A percentile compares a stretch with the other conserved stretches of the same genome.
Evolutionary conservation across 2,329 filamentous ascomycete genomes (phyloP).

Genomic region (Paramyrothecium roridum): DNA sequence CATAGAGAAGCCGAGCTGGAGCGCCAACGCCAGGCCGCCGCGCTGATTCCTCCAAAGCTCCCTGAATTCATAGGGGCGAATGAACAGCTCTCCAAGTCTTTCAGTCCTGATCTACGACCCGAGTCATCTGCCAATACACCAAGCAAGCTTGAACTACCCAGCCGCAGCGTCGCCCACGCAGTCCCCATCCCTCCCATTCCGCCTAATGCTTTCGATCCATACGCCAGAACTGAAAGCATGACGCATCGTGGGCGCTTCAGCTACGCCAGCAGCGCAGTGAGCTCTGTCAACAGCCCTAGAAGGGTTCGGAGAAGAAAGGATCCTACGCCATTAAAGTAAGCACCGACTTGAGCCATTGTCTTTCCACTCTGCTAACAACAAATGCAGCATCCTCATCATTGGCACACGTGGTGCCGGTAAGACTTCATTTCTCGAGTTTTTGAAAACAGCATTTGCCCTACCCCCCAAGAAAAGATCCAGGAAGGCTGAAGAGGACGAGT

Average conservation of each 20-base stretch:
- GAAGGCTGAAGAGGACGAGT: slow-evolving; percentile 55
- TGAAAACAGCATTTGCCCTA: slow-evolving; percentile 79
- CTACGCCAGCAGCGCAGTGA: slow-evolving; percentile 89
- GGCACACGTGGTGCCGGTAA: slow-evolving; percentile 88
- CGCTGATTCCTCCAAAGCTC: slow-evolving; percentile 45
- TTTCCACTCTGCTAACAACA: slow-evolving; percentile 8
- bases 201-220: slow-evolving; percentile 67
- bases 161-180: slow-evolving; percentile 37
- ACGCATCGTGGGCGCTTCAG: slow-evolving; percentile 93
- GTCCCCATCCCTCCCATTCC: slow-evolving; percentile 58
- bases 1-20: slow-evolving; percentile 47
- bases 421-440: slow-evolving; percentile 94
- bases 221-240: slow-evolving; percentile 88
- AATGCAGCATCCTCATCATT: slow-evolving; percentile 76
- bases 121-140: slow-evolving; percentile 61
- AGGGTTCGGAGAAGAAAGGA: slow-evolving; percentile 93
- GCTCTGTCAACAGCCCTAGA: slow-evolving; percentile 88
- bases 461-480: slow-evolving; percentile 73
- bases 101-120: slow-evolving; percentile 53
- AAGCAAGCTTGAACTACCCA: slow-evolving; percentile 29
- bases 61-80: slow-evolving; percentile 49
- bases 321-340: slow-evolving; percentile 97
- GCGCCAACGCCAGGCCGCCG: slow-evolving; percentile 45
- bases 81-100: slow-evolving; percentile 42
- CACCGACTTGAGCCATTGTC: slow-evolving; percentile 16